Evolutionary conservation across 306 rosid species (phyloP).

Genomic region (Dalbergia cochinchinensis): DNA sequence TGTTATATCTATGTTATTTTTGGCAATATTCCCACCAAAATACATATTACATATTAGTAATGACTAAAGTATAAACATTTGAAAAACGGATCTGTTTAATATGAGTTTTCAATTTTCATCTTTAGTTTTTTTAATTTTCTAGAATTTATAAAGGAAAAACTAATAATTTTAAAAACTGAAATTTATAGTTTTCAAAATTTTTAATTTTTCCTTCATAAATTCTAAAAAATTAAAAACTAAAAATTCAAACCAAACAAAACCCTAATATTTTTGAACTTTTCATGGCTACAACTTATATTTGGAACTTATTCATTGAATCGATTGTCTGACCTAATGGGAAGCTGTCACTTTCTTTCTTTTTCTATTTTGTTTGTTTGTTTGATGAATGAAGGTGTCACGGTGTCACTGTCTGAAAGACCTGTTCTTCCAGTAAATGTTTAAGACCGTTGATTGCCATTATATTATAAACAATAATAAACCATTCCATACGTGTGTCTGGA

Average conservation of each 20-base stretch:
- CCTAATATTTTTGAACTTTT: background rate
- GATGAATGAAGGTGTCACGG: background rate
- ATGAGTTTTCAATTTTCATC: too few relatives aligned
- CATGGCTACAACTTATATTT: background rate
- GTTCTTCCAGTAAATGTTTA: background rate
- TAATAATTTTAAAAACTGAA: too few relatives aligned
- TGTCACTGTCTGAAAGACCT: conserved; percentile 18
- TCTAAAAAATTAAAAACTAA: too few relatives aligned
- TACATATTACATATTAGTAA: too few relatives aligned
- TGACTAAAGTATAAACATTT: background rate
- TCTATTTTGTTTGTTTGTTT: too few relatives aligned
- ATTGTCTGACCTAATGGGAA: conserved; percentile 25
- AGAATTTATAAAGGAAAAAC: too few relatives aligned
- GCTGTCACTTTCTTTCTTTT: background rate
- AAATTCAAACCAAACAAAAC: too few relatives aligned
- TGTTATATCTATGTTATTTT: background rate
- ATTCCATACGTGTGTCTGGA: conserved; percentile 6
- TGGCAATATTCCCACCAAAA: background rate
- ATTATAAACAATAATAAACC: conserved; percentile 29
- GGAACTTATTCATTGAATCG: conserved; percentile 28
- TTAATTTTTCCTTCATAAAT: too few relatives aligned
- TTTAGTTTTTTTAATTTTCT: too few relatives aligned
- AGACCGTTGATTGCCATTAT: conserved; percentile 40
- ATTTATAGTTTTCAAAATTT: too few relatives aligned
- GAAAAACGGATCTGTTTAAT: too few relatives aligned